Evolutionary conservation across 208 protist species (phyloP).

Genomic region (Leishmania tarentolae): DNA sequence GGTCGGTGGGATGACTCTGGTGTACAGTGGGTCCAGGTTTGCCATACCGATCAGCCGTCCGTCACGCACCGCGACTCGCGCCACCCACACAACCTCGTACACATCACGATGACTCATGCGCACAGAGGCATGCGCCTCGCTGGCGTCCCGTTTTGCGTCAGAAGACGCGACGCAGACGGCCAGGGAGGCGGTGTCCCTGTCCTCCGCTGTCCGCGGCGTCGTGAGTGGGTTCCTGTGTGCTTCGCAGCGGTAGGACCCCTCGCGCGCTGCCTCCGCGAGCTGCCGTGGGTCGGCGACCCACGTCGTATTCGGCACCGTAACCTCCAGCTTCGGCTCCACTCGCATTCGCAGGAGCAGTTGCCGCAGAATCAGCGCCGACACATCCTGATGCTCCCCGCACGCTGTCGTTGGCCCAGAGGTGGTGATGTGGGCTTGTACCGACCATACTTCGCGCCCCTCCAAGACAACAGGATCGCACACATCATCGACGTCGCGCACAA

Average conservation of each 20-base stretch:
- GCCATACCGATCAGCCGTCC: conserved; percentile 24
- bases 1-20: conserved; percentile 26
- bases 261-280: conserved; percentile 29
- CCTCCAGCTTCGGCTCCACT: conserved; percentile 24
- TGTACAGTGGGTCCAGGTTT: conserved; percentile 55
- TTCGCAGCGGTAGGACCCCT: conserved; percentile 46
- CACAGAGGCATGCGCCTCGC: conserved; percentile 42
- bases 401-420: conserved; percentile 45
- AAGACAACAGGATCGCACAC: conserved; percentile 73
- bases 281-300: conserved; percentile 28
- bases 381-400: conserved; percentile 44
- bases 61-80: conserved; percentile 42
- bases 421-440: conserved; percentile 64
- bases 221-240: neutral
- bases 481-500: conserved; percentile 74
- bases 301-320: conserved; percentile 46
- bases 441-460: conserved; percentile 72
- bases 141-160: conserved; percentile 24
- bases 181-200: neutral
- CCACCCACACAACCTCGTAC: conserved; percentile 59
- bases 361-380: conserved; percentile 54
- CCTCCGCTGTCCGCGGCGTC: neutral
- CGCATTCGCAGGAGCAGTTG: conserved; percentile 57
- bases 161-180: neutral
- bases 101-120: conserved; percentile 52